Base-by-base conservation (phyloP, 2,329 filamentous ascomycete species). In the Bipolaris bicolor region DNA sequence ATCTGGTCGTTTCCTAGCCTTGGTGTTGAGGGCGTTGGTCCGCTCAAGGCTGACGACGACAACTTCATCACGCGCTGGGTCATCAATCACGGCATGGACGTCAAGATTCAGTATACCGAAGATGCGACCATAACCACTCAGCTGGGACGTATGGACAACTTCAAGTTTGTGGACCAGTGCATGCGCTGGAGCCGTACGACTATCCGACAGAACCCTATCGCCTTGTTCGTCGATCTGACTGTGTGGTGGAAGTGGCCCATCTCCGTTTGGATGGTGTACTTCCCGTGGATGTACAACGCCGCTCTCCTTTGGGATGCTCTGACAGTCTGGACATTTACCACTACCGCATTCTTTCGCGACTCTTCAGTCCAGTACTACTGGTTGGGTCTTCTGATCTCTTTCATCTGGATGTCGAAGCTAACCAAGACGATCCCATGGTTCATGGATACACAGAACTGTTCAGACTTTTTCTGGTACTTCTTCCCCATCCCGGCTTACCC, bases 21-120 rank as follows among this genome's bases (percentile, higher is more conserved):
- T 2, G 13, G 20, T 0, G 0, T 24, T 2, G 44, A 48, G 7
- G 65, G 65, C 3, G 58, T 55, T 31, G 66, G 67, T 6, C 67
- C 64, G 7, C 49, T 73, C 3, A 64, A 63, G 7, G 63, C 70
- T 1, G 72, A 72, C 11, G 72, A 76, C n/a, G 71, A 75, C 41
- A 72, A 69, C 26, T 87, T 82, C 60, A 75, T 84, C 24, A 87
- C 84, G 0, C 78, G 85, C 7, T 83, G 79, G 61, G 75, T 81
- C 5, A 76, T 84, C 22, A 73, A 75, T 9, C 63, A 78, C 3
- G 78, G 77, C 5, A 84, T 78, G 77, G 72, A 77, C 3, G 77
- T 86, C 50, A 79, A 79, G 52, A 80, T 87, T 45, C 85, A 88
- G 65, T 79, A 81, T 54, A 77, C 76, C 3, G 60, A 76, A 0